Evolutionary conservation across 176 grass and related monocot species (phyloP).

Genomic region (Miscanthus lutarioriparius): DNA sequence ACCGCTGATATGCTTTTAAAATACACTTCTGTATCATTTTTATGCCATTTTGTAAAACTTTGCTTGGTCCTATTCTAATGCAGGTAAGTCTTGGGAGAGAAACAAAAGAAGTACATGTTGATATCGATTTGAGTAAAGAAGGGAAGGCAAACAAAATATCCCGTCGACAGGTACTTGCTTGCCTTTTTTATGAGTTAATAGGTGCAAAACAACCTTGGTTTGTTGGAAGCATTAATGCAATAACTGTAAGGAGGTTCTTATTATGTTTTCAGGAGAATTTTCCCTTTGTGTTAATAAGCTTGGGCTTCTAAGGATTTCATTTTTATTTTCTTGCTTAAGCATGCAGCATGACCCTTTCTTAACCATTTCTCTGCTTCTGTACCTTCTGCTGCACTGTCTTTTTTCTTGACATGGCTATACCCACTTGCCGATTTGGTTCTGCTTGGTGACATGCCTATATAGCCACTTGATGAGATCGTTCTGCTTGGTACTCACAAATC

Average conservation of each 20-base stretch:
- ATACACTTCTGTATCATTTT: background rate
- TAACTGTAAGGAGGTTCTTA: background rate
- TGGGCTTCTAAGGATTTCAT: background rate
- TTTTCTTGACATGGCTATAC: background rate
- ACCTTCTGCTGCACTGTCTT: background rate
- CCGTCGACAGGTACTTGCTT: constrained; percentile 51
- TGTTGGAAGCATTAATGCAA: background rate
- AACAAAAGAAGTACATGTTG: constrained; percentile 68
- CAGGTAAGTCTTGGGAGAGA: constrained; percentile 81
- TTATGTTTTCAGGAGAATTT: background rate
- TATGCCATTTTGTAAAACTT: background rate
- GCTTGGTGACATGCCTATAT: background rate
- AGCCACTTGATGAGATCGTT: background rate
- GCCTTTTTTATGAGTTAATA: constrained; percentile 31
- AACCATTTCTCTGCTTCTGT: background rate
- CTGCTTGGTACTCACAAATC: background rate
- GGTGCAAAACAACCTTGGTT: constrained; percentile 2
- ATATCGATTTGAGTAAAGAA: constrained; percentile 87
- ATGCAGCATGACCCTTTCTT: background rate
- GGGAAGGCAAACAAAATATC: constrained; percentile 75
- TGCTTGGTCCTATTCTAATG: background rate
- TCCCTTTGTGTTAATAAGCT: constrained; percentile 13
- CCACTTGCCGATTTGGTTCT: background rate
- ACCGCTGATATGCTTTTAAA: background rate
- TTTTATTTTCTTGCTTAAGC: background rate